Conservation (phyloP, 495 filamentous ascomycete species). For the Penicillium daleae region DNA sequence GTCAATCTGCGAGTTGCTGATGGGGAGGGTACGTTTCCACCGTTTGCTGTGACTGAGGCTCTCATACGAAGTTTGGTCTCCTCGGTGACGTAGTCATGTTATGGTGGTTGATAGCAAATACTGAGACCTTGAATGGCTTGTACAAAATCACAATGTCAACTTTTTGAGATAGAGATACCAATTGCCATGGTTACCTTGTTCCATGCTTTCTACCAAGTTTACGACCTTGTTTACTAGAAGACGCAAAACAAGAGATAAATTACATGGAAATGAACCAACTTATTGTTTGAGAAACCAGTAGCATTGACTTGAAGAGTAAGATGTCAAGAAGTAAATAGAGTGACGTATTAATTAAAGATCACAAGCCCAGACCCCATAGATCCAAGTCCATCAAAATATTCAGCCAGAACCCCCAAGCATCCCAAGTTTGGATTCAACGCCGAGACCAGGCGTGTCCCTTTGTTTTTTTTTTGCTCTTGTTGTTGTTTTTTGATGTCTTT, state of each 20-base stretch:
- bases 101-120: background rate
- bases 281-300: background rate
- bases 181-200: background rate
- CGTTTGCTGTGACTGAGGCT: slow-evolving; percentile 1
- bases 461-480: background rate
- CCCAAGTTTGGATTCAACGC: background rate
- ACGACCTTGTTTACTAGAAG: background rate
- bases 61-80: background rate
- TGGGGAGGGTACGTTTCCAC: background rate
- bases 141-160: background rate
- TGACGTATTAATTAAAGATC: no score
- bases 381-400: background rate
- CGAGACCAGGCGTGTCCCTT: background rate
- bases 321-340: background rate
- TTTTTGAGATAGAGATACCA: background rate
- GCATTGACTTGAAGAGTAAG: background rate
- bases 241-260: background rate
- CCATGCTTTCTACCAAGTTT: background rate
- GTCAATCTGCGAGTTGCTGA: background rate
- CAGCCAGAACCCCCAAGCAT: background rate
- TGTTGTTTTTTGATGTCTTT: background rate
- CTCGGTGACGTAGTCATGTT: background rate
- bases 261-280: no score
- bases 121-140: background rate
- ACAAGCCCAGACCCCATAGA: background rate